These are phyloP conservation scores for Fusarium dimerum DNA, from an alignment of 2,329 filamentous ascomycete species.

Conservation along the genomic window DNA sequence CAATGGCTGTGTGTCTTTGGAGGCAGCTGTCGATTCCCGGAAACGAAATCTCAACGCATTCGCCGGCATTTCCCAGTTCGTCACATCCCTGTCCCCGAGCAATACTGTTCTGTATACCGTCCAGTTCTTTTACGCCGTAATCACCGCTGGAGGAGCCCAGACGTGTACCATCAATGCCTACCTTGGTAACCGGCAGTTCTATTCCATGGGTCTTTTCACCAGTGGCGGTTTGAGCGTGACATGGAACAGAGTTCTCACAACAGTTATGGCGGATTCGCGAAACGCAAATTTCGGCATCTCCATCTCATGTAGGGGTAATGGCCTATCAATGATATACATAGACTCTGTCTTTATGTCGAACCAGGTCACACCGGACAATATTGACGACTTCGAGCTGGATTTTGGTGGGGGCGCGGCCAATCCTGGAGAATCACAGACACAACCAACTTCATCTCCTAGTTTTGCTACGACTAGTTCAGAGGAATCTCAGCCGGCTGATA, in stretches of 20 bases:
- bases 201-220: neutral
- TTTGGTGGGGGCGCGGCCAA: slow-evolving; percentile 2
- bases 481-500: neutral
- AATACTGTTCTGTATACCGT: slow-evolving; percentile 5
- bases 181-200: slow-evolving; percentile 1
- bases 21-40: neutral
- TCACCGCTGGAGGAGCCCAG: neutral
- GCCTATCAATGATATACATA: neutral
- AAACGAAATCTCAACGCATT: neutral
- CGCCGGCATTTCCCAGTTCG: slow-evolving; percentile 7
- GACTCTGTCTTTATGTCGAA: slow-evolving; percentile 15
- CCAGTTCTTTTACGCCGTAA: slow-evolving; percentile 8
- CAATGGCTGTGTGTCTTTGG: slow-evolving; percentile 10
- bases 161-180: neutral
- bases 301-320: slow-evolving; percentile 1
- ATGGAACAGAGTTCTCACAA: slow-evolving; percentile 6
- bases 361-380: slow-evolving; percentile 7
- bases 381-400: slow-evolving; percentile 4
- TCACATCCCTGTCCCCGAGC: neutral
- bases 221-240: neutral
- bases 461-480: neutral
- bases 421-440: neutral
- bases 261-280: neutral
- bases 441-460: neutral
- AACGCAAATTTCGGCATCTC: slow-evolving; percentile 8